Evolutionary conservation across 176 grass and related monocot genomes (phyloP), one percentile per base, ranked within the genome.

Genomic region (Ensete ventricosum): DNA sequence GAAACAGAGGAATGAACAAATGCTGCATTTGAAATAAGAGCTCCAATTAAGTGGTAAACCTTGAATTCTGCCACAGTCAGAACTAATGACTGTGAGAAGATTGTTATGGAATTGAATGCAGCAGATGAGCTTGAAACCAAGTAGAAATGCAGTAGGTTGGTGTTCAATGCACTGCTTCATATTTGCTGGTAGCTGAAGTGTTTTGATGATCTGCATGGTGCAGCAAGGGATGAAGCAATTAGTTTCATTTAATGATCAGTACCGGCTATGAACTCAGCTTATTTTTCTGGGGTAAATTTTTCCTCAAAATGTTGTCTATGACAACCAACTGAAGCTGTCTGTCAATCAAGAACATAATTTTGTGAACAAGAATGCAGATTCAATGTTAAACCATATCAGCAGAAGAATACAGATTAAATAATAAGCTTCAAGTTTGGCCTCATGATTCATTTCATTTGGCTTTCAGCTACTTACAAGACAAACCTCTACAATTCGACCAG

Each of bases 181-280:
- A 64, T 24, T 64, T 64, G n/a, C 17, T 64, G 60, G 60, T 64
- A 64, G 60, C 60, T 63, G 59, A 63, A 63, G 59, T n/a, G 59
- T 63, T 63, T 63, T 63, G 59, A 63, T 63, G 59, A 63, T 17
- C n/a, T 9, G 17, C 59, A 64, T 64, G 60, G 60, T 20, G 60
- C 11, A 64, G 60, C 22, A 64, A 64, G 22, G 60, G n/a, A 23
- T 7, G n/a, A 63, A 63, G 19, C 60, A 17, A 20, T 64, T 20
- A 64, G 34, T 64, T 64, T 22, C 19, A 64, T 64, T 64, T 22
- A 64, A 22, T 64, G 14, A 23, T 64, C 60, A 64, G 9, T 22
- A 23, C 22, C 60, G 34, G 22, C 60, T 64, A 17, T 23, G 19
- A 22, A 64, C n/a, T 64, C 60, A 23, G 60, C 60, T 64, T 64